Percentiles rank a stretch among this genome's conserved stretches.
Evolutionary conservation across 2,329 filamentous ascomycete species (phyloP).

Genomic region (Aphanoascus verrucosus): DNA sequence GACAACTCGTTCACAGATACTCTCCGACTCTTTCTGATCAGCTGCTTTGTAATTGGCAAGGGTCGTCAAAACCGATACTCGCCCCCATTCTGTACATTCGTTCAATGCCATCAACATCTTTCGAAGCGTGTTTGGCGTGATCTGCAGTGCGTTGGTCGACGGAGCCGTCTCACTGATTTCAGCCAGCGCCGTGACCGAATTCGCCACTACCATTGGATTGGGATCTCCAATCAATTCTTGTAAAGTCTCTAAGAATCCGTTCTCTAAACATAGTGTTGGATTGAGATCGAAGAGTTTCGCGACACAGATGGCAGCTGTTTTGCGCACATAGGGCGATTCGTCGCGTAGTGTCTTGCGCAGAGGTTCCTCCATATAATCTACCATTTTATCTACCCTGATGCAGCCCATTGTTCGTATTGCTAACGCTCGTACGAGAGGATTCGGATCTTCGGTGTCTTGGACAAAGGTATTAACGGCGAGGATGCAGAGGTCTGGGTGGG

Average conservation of each 20-base stretch:
- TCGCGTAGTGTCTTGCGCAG: conserved; percentile 90
- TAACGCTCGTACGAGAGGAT: conserved; percentile 85
- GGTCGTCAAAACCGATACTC: conserved; percentile 84
- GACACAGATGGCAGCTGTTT: conserved; percentile 94
- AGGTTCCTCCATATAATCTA: conserved; percentile 99
- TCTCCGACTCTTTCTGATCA: conserved; percentile 94
- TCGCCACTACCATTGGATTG: conserved; percentile 98
- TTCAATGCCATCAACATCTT: conserved; percentile 94
- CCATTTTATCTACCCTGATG: conserved; percentile 97
- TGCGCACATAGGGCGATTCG: conserved; percentile 95
- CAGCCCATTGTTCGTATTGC: conserved; percentile 98
- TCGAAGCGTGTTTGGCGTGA: conserved; percentile 75
- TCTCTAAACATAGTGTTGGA: conserved; percentile 83
- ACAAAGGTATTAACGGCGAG: conserved; percentile 98
- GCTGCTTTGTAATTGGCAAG: conserved; percentile 74
- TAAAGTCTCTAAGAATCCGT: conserved; percentile 84
- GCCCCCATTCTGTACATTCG: conserved; percentile 96
- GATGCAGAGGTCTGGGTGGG: conserved; percentile 95
- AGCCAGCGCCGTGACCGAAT: conserved; percentile 84
- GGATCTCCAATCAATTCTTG: conserved; percentile 96
- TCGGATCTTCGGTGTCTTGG: conserved; percentile 97
- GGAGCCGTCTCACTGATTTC: conserved; percentile 87
- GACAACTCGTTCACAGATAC: conserved; percentile 91
- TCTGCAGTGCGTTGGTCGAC: conserved; percentile 74
- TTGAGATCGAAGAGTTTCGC: conserved; percentile 97